Percentiles rank a stretch among this genome's conserved stretches.
These are phyloP conservation scores for Schizopora paradoxa DNA, from an alignment of 1,284 basidiomycete genomes.

Conservation along the genomic window DNA sequence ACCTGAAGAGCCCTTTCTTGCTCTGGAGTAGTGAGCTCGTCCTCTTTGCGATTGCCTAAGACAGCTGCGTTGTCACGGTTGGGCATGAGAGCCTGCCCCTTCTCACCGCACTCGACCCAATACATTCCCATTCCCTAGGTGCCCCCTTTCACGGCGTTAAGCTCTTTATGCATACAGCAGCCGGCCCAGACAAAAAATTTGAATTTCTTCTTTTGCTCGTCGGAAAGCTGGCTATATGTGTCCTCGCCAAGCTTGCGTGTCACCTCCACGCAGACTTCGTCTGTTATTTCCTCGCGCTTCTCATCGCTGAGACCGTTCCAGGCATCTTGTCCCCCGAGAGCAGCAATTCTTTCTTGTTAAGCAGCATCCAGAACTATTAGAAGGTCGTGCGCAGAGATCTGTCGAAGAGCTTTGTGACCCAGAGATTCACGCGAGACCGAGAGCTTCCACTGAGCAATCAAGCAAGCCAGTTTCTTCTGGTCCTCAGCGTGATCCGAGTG, in stretches of 20 bases:
- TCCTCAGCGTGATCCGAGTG: constrained; percentile 22
- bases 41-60: constrained; percentile 12
- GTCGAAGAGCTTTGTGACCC: constrained; percentile 19
- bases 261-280: too few species aligned
- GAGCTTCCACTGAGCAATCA: constrained; percentile 18
- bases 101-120: constrained; percentile 21
- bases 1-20: constrained; percentile 20
- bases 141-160: constrained; percentile 33
- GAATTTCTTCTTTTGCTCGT: constrained; percentile 18
- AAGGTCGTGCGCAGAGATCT: too few species aligned
- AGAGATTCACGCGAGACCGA: constrained; percentile 6
- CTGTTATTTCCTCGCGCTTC: constrained; percentile 11
- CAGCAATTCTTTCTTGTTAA: too few species aligned
- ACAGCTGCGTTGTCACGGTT: constrained; percentile 30
- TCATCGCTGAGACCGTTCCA: too few species aligned
- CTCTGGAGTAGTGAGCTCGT: constrained; percentile 13
- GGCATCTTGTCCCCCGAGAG: too few species aligned
- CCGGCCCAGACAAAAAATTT: constrained; percentile 30
- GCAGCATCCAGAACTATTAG: too few species aligned
- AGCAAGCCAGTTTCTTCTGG: constrained; percentile 18
- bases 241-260: constrained; percentile 22
- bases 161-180: constrained; percentile 39
- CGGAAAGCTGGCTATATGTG: constrained; percentile 20
- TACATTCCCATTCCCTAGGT: constrained; percentile 22
- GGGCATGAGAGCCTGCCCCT: constrained; percentile 22